Evolutionary conservation across 1,284 basidiomycete genomes (phyloP).

Genomic region (Jaminaea rosea): DNA sequence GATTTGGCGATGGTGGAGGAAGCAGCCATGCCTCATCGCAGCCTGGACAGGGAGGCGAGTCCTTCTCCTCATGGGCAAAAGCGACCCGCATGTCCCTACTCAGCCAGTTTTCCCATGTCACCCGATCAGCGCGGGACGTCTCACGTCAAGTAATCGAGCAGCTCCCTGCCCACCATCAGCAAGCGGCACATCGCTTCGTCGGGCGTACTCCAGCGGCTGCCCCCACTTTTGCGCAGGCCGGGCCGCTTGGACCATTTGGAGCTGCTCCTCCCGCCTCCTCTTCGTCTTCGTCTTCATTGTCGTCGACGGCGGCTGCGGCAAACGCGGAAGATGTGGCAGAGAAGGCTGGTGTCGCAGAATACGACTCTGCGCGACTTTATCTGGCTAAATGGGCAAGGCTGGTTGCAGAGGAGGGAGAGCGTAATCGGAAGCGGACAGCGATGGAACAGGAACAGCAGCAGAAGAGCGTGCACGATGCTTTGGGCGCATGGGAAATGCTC

Average conservation of each 20-base stretch:
- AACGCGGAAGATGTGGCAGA: conserved; percentile 16
- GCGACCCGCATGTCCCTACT: neutral
- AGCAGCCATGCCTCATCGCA: no score
- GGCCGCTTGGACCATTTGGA: conserved; percentile 26
- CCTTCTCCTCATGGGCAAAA: no score
- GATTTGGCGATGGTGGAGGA: conserved; percentile 6
- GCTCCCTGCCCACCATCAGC: no score
- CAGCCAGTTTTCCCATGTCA: conserved; percentile 29
- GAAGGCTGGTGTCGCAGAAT: conserved; percentile 48
- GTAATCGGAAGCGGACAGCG: conserved; percentile 18
- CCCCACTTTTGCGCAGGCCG: conserved; percentile 36
- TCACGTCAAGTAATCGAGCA: no score
- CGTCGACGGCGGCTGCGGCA: neutral
- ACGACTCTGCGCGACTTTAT: conserved; percentile 90
- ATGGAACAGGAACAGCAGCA: conserved; percentile 11
- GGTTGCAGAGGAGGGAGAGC: conserved; percentile 55
- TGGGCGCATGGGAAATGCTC: conserved; percentile 31
- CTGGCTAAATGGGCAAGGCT: conserved; percentile 91
- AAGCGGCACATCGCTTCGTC: no score
- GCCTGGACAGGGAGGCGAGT: no score
- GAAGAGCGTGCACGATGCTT: conserved; percentile 13
- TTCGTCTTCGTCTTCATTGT: conserved; percentile 18
- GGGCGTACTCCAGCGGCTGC: conserved; percentile 27
- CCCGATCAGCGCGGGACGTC: no score
- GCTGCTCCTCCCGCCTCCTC: conserved; percentile 32